Conservation (phyloP, 495 filamentous ascomycete genomes). For the Penicillium maclennaniae region DNA sequence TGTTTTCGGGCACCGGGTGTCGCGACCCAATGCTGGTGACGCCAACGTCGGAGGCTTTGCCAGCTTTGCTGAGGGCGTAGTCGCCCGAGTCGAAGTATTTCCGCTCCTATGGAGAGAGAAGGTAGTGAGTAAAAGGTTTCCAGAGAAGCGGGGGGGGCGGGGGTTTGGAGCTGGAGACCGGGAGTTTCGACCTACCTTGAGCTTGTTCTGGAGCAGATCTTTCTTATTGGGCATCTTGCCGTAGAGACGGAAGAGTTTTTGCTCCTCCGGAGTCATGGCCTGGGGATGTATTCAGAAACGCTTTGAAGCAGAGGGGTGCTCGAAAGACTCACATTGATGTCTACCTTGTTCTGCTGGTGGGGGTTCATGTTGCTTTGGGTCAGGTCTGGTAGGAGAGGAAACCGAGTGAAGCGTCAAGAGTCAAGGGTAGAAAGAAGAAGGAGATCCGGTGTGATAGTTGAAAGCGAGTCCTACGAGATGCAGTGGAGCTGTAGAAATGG, state of each 20-base stretch:
- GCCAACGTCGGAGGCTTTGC: conserved; percentile 91
- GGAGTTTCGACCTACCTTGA: conserved; percentile 54
- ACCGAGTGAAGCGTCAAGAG: conserved; percentile 3
- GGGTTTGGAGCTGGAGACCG: not conserved
- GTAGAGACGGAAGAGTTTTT: conserved; percentile 91
- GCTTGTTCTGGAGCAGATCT: conserved; percentile 95
- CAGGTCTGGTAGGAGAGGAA: conserved; percentile 2
- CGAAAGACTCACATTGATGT: conserved; percentile 71
- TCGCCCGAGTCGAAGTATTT: conserved; percentile 99
- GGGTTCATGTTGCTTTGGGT: conserved; percentile 70
- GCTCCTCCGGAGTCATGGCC: conserved; percentile 87
- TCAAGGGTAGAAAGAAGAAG: conserved; percentile 6
- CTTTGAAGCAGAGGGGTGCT: conserved; percentile 3
- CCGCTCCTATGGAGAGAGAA: conserved; percentile 59
- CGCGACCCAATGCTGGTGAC: conserved; percentile 90
- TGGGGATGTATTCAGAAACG: conserved; percentile 35
- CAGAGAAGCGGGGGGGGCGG: not conserved
- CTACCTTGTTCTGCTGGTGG: conserved; percentile 93
- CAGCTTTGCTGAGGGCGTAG: conserved; percentile 96
- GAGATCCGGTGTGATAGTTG: conserved; percentile 1
- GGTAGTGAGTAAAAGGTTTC: not conserved
- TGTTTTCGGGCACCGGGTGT: conserved; percentile 92
- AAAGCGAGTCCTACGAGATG: not conserved
- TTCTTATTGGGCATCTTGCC: conserved; percentile 95
- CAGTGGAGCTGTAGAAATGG: conserved; percentile 1